phyloP scores from a whole-genome alignment of 2,329 filamentous ascomycete species.

The Metarhizium rileyi region DNA sequence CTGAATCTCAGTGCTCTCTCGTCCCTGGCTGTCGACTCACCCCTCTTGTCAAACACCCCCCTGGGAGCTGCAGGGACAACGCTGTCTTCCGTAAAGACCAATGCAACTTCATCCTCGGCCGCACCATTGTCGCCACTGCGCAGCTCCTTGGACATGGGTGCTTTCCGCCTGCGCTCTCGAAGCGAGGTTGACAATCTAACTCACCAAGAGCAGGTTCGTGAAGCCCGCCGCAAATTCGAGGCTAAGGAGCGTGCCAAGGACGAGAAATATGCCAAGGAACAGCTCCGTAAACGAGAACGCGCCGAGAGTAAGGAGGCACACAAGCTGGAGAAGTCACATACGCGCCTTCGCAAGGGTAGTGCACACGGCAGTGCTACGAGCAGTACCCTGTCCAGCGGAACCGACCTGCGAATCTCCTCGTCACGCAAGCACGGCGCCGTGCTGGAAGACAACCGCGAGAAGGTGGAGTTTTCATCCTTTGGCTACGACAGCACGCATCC shows the following conservation, averaged over 20 bases:
- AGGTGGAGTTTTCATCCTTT: conserved; percentile 25
- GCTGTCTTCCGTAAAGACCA: conserved; percentile 17
- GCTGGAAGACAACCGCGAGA: conserved; percentile 26
- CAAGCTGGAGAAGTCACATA: conserved; percentile 37
- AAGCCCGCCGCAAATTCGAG: conserved; percentile 53
- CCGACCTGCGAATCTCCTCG: conserved; percentile 17
- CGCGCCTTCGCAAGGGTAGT: conserved; percentile 31
- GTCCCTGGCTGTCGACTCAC: conserved; percentile 23
- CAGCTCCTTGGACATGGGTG: conserved; percentile 45
- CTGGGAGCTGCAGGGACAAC: conserved; percentile 16
- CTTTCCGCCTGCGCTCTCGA: conserved; percentile 50
- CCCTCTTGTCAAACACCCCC: conserved; percentile 19
- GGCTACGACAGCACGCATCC: conserved; percentile 32
- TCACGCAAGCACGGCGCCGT: conserved; percentile 16
- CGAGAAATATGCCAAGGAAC: conserved; percentile 51
- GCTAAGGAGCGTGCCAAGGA: conserved; percentile 52
- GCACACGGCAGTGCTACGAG: conserved; percentile 21
- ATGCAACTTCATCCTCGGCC: conserved; percentile 19
- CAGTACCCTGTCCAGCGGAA: conserved; percentile 22
- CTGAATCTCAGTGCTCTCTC: conserved; percentile 27
- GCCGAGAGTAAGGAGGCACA: conserved; percentile 47
- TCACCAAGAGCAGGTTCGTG: conserved; percentile 47
- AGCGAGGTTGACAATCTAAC: conserved; percentile 48
- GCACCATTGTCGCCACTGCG: conserved; percentile 43
- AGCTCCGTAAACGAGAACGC: conserved; percentile 48